Evolutionary conservation across 2,329 filamentous ascomycete species (phyloP).

Genomic region (Venturiaceae sp.): DNA sequence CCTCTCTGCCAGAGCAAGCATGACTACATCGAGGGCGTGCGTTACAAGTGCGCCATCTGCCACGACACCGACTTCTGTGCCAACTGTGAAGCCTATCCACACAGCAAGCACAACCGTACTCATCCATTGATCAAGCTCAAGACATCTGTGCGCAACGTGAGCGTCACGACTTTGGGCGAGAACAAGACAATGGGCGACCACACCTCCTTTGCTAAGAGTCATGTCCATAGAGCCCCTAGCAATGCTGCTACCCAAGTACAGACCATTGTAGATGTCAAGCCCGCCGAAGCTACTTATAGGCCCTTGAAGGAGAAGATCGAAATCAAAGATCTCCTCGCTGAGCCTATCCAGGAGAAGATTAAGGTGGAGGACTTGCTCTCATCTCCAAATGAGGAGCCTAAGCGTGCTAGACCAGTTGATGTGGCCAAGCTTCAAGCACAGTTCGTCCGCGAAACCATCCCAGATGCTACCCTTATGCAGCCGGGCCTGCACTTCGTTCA

Average conservation of each 20-base stretch:
- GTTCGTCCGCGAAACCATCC: slow-evolving; percentile 69
- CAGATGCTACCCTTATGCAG: slow-evolving; percentile 64
- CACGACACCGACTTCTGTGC: slow-evolving; percentile 92
- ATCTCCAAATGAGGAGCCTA: slow-evolving; percentile 13
- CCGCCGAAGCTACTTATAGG: slow-evolving; percentile 34
- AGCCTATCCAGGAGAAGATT: slow-evolving; percentile 25
- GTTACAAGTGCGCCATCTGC: slow-evolving; percentile 97
- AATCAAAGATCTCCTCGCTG: slow-evolving; percentile 27
- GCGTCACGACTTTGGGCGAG: slow-evolving; percentile 75
- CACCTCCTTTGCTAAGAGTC: slow-evolving; percentile 39
- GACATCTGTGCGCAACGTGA: slow-evolving; percentile 80
- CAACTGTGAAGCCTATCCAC: slow-evolving; percentile 80
- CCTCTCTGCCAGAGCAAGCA: slow-evolving; percentile 64
- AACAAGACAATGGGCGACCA: slow-evolving; percentile 67
- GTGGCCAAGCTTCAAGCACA: slow-evolving; percentile 35
- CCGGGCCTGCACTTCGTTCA: slow-evolving; percentile 73
- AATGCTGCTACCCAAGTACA: slow-evolving; percentile 54
- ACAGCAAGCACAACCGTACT: slow-evolving; percentile 83
- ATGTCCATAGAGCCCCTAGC: slow-evolving; percentile 37
- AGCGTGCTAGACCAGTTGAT: slow-evolving; percentile 1
- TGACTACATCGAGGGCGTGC: slow-evolving; percentile 66
- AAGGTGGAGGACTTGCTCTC: slow-evolving; percentile 15
- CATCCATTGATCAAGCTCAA: slow-evolving; percentile 97
- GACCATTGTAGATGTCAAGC: slow-evolving; percentile 51
- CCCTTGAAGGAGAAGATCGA: slow-evolving; percentile 27